Evolutionary conservation across 2,329 filamentous ascomycete genomes (phyloP), one percentile per base, ranked within the genome.

Genomic region (Phaeosphaeriaceae sp.): DNA sequence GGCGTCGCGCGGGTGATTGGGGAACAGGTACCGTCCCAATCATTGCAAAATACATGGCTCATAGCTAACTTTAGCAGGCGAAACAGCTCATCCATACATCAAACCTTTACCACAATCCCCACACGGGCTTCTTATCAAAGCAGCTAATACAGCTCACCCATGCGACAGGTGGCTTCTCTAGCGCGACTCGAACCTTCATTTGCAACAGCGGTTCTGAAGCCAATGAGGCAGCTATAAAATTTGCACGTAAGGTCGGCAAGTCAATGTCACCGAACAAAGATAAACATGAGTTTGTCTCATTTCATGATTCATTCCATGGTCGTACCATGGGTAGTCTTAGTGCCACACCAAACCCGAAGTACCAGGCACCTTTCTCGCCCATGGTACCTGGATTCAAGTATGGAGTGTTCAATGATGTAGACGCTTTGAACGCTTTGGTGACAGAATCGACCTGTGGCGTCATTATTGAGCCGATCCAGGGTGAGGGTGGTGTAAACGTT

Each of bases 271-370:
- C 88, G 1, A 84, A 84, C 0, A 87, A 89, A 39, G 57, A 61
- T 40, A 96, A 97, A 78, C 75, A 84, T 63, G 92, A 97, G 67
- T 77, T 99, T 39, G 90, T 97, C 42, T 96, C 91, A 13, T 99
- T 97, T 80, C 79, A 90, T 64, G 87, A 88, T 64, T 92, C 90
- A 32, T 99, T 99, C 81, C 94, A 99, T 75, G 94, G 94, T 63
- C 88, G 94, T 50, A 97, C 94, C 13, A 96, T 97, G 90, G 94
- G 94, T 42, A 87, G 88, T 49, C 78, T 99, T 36, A 96, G 90
- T n/a, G 94, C 94, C 9, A 99, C 94, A 4, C 94, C 92, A 39
- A 99, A 97, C 77, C 90, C 92, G 15, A 99, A 99, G 75, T 99
- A 99, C 76, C 94, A 99, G 77, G 85, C 87, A 62, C 94, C 94